These are phyloP conservation scores for Phytophthora pinifolia DNA, from an alignment of 352 stramenopile genomes.

Conservation along the genomic window DNA sequence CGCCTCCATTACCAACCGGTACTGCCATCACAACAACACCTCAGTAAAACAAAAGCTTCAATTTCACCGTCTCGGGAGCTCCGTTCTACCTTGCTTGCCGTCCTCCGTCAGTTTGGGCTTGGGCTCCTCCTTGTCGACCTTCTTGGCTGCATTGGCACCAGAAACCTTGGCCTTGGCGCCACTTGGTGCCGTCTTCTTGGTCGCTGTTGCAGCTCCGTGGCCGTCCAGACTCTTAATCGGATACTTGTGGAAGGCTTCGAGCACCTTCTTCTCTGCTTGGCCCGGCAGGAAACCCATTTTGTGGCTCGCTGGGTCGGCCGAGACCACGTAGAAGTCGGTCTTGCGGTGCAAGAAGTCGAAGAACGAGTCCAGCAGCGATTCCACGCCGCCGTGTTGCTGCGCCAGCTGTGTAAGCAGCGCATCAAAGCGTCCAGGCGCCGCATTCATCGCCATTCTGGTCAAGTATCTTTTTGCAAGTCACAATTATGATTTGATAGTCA, in stretches of 20 bases:
- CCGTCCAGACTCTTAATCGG: slow-evolving; percentile 58
- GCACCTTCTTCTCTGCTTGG: slow-evolving; percentile 63
- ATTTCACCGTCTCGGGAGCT: background rate
- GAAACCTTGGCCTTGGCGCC: background rate
- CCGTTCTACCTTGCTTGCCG: slow-evolving; percentile 67
- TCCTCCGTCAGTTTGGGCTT: slow-evolving; percentile 42
- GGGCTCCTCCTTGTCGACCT: background rate
- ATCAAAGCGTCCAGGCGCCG: slow-evolving; percentile 45
- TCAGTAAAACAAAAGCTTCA: background rate
- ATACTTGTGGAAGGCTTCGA: slow-evolving; percentile 67
- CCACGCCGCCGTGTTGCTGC: slow-evolving; percentile 94
- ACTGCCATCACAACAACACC: slow-evolving; percentile 37
- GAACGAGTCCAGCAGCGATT: slow-evolving; percentile 96
- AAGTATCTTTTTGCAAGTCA: slow-evolving; percentile 20
- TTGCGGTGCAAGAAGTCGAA: slow-evolving; percentile 98
- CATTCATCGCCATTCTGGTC: slow-evolving; percentile 30
- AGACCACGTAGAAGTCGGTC: slow-evolving; percentile 96
- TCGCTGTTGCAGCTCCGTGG: background rate
- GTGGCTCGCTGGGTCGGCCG: slow-evolving; percentile 40
- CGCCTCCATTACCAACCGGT: slow-evolving; percentile 89
- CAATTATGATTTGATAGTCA: slow-evolving; percentile 1
- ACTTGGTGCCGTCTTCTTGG: background rate
- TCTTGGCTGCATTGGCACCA: background rate
- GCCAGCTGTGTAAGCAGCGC: slow-evolving; percentile 94
- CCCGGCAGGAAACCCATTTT: slow-evolving; percentile 70